Base-by-base conservation (phyloP, 331 rosid genomes). In the Acacia pycnantha region DNA sequence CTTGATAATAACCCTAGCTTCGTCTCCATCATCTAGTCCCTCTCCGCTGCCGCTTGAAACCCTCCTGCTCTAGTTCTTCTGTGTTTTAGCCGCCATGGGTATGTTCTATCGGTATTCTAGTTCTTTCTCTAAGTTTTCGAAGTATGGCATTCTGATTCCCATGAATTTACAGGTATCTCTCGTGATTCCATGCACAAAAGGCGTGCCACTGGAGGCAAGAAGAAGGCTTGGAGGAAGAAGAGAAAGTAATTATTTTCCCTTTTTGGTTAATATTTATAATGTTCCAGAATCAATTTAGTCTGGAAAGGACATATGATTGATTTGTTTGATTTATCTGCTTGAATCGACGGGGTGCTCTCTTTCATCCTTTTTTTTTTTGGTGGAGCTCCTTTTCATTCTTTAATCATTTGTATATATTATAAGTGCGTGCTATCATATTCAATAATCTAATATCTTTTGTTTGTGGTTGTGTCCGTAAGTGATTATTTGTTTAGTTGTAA, bases 181-280 rank as follows among this genome's bases (percentile, higher is more conserved):
- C 75, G 84, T 47, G 84, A 81, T 41, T 81, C 84, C 5, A 80
- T 80, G 83, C 79, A 80, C 66, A 80, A 80, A 77, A 80, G 83
- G 62, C 83, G 83, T 61, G 79, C 84, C 79, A 81, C 84, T 8
- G 84, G 84, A 61, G 84, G 84, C 79, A 81, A 81, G 79, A 73
- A 81, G 79, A 81, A 81, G 48, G 84, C 84, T 4, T 81, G 84
- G 84, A 73, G 84, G 21, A 81, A 81, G 79, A 73, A 81, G 79
- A 35, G 84, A 65, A 81, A 81, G 84, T 81, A 81, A 27, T 29
- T 16, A 2, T 64, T 6, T 27, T 2, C 1, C 41, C 43, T 2
- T 31, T 29, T 64, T 64, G 41, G 70, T 29, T 33, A 2, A 29
- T 29, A 31, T 65, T 65, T 29, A 2, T 31, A 29, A 13, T 64